These are phyloP conservation scores for Neoscytalidium dimidiatum DNA, from an alignment of 2,329 filamentous ascomycete species.

Conservation along the genomic window DNA sequence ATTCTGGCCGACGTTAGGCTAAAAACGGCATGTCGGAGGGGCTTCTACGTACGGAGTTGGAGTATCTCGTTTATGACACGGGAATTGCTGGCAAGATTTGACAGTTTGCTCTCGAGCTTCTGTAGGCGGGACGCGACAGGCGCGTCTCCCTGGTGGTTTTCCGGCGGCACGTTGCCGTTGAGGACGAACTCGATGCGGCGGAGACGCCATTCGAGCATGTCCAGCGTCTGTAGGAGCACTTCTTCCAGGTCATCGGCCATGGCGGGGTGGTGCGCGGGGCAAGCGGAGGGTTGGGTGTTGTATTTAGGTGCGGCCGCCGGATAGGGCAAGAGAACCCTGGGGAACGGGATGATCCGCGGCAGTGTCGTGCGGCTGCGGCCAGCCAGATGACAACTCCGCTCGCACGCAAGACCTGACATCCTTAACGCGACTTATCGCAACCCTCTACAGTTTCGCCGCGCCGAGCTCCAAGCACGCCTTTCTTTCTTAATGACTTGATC, in stretches of 20 bases:
- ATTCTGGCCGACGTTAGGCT: constrained; percentile 29
- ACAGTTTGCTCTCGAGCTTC: constrained; percentile 38
- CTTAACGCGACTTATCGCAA: constrained; percentile 1
- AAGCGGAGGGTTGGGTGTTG: not conserved
- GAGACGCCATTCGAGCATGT: constrained; percentile 48
- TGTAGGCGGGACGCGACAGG: constrained; percentile 37
- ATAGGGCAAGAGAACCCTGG: constrained; percentile 14
- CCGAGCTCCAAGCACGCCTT: not conserved
- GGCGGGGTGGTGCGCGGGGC: not conserved
- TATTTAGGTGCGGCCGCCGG: constrained; percentile 7
- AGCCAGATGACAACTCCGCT: constrained; percentile 16
- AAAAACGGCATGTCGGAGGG: not conserved
- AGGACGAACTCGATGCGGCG: constrained; percentile 47
- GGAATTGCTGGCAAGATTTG: constrained; percentile 42
- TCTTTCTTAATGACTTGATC: constrained; percentile 10
- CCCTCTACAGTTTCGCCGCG: not conserved
- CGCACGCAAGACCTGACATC: constrained; percentile 11
- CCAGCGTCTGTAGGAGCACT: constrained; percentile 43
- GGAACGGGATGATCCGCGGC: constrained; percentile 6
- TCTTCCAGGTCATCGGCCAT: constrained; percentile 39
- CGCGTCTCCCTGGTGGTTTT: constrained; percentile 27
- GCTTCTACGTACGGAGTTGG: constrained; percentile 34
- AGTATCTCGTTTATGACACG: constrained; percentile 42
- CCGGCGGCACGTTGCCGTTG: constrained; percentile 35
- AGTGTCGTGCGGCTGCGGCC: not conserved